Percentiles rank a stretch among this genome's conserved stretches.
Evolutionary conservation across 805 yeast genomes (phyloP).

Genomic region (Metschnikowia amazonensis): DNA sequence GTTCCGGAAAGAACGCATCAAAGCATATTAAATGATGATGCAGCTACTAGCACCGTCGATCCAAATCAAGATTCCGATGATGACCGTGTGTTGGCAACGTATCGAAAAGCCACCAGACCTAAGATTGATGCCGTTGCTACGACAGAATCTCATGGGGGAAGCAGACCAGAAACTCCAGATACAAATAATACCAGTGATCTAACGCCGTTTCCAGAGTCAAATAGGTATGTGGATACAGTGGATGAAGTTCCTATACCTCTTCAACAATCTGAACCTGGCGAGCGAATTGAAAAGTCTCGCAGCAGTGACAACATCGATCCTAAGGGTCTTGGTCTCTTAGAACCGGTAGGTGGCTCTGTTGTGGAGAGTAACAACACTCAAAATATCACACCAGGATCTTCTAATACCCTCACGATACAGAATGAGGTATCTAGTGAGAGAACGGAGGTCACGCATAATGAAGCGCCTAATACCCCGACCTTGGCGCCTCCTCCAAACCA

Average conservation of each 20-base stretch:
- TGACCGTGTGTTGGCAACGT: constrained; percentile 3
- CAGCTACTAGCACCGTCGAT: not conserved
- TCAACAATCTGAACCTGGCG: not conserved
- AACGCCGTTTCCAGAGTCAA: constrained; percentile 1
- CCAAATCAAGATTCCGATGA: constrained; percentile 3
- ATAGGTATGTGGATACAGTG: not conserved
- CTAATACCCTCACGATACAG: not conserved
- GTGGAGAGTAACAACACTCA: not conserved
- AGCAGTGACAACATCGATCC: not conserved
- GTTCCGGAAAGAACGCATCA: too few species aligned
- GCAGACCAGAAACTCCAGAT: not conserved
- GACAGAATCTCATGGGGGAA: not conserved
- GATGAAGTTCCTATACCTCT: not conserved
- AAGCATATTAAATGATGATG: not conserved
- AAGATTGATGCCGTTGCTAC: not conserved
- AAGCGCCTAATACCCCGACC: not conserved
- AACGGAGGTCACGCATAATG: not conserved
- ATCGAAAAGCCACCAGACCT: not conserved
- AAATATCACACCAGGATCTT: not conserved
- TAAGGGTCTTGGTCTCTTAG: not conserved
- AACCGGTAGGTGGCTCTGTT: not conserved
- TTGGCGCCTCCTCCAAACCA: not conserved
- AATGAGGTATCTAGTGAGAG: not conserved
- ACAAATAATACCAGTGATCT: constrained; percentile 1
- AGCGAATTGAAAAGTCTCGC: not conserved